Evolutionary conservation across 208 protist species (phyloP), one percentile per base, ranked within the genome.

Genomic region (Leishmania amazonensis): DNA sequence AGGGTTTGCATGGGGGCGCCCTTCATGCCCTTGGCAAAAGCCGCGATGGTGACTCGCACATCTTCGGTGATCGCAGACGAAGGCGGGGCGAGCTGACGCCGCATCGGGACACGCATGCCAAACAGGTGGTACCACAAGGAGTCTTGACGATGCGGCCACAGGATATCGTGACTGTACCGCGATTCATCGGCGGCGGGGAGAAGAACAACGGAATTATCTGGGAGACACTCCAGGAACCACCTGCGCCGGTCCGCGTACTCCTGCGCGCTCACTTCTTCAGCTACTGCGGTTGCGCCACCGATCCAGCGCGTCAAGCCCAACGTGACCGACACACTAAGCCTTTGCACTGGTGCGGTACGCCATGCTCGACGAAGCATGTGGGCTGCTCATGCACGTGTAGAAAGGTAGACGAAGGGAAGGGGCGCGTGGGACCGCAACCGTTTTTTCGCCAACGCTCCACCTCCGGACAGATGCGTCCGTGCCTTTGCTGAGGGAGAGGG

Each of bases 111-210:
- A 35, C 40, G 42, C 28, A 89, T 67, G 3, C 89, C 89, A 62
- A 94, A 94, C 38, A 94, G 80, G 65, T 94, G 91, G 28, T 87
- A 89, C 76, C 88, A 91, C 57, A 92, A 54, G 6, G 87, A 80
- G 76, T 92, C 82, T 53, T 92, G 88, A 13, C 85, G 81, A 62
- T 86, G 82, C 4, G 85, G 84, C 38, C 77, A 78, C 11, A 87
- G 47, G 38, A 92, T 90, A 74, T 92, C 89, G 73, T 88, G 78
- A 5, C 81, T 88, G 38, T 76, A 81, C 21, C 53, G 40, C 15
- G 74, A 28, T 45, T 84, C 80, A 68, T 92, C 87, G 0, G 87
- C 85, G 5, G 88, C 88, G 6, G 89, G 89, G 4, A 94, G 62
- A 17, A 94, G 28, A 1, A 89, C 51, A 28, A 94, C 35, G 35